Conservation (phyloP, 202 grass and related monocot species). For the Miscanthus sacchariflorus region DNA sequence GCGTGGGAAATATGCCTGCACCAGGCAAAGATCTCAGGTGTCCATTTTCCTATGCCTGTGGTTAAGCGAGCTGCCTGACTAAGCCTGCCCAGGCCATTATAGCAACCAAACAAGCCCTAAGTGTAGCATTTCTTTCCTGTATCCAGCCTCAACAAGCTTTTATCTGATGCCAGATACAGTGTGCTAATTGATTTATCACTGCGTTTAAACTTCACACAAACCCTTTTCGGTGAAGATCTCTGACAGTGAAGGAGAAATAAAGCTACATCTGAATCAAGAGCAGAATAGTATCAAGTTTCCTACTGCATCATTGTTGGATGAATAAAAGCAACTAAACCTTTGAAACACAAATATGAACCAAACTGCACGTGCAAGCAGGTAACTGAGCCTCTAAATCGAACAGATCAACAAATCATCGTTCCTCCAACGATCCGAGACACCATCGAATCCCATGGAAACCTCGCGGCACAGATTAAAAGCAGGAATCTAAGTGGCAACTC, state of each 20-base stretch:
- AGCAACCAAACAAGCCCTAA: background rate
- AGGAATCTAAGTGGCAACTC: constrained; percentile 18
- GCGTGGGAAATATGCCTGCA: background rate
- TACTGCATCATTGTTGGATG: background rate
- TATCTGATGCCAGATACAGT: constrained; percentile 36
- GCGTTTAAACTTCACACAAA: constrained; percentile 68
- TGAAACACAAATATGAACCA: background rate
- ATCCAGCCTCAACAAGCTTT: constrained; percentile 33
- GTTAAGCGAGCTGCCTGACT: background rate
- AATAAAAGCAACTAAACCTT: constrained; percentile 29
- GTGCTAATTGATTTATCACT: constrained; percentile 54
- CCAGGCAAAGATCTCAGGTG: background rate
- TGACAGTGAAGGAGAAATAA: constrained; percentile 46
- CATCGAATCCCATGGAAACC: constrained; percentile 21
- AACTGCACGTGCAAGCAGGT: background rate
- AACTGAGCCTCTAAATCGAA: constrained; percentile 28
- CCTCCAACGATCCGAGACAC: constrained; percentile 10
- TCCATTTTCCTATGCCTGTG: background rate
- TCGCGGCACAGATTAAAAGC: background rate
- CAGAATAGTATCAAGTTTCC: background rate
- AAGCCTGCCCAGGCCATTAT: background rate
- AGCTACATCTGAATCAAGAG: background rate
- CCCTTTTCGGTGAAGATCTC: constrained; percentile 56
- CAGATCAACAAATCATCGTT: constrained; percentile 15
- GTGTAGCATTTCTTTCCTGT: constrained; percentile 38